Evolutionary conservation across 805 yeast species (phyloP).

Genomic region (Kazachstania psychrophila): DNA sequence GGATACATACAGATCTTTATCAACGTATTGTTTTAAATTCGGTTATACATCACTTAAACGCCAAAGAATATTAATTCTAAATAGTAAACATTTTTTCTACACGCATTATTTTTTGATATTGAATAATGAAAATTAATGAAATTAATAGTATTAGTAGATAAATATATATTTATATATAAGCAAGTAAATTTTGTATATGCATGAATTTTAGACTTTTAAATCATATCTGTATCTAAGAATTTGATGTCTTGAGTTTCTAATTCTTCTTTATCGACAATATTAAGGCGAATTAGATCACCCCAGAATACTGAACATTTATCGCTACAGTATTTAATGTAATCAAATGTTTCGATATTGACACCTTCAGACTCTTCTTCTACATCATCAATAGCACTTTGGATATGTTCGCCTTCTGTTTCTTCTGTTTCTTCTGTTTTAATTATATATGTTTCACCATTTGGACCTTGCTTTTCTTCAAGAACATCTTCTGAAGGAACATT

Average conservation of each 20-base stretch:
- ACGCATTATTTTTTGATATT: too few relatives aligned
- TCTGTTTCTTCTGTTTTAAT: slow-evolving; percentile 23
- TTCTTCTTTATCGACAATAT: slow-evolving; percentile 33
- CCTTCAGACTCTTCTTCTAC: slow-evolving; percentile 23
- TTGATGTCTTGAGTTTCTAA: slow-evolving; percentile 4
- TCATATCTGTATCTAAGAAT: too few relatives aligned
- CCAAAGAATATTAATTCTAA: too few relatives aligned
- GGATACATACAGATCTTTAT: too few relatives aligned
- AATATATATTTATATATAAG: neutral
- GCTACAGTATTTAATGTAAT: slow-evolving; percentile 62
- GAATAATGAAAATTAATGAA: too few relatives aligned
- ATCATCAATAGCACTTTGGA: slow-evolving; percentile 18
- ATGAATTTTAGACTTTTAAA: too few relatives aligned
- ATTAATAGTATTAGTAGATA: too few relatives aligned
- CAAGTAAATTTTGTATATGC: neutral
- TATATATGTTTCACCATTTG: slow-evolving; percentile 45
- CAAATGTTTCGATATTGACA: slow-evolving; percentile 55
- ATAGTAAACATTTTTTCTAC: too few relatives aligned
- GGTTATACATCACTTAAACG: too few relatives aligned
- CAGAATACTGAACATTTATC: slow-evolving; percentile 67
- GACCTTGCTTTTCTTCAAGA: slow-evolving; percentile 34
- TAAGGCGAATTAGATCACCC: slow-evolving; percentile 63
- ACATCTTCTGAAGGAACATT: slow-evolving; percentile 13
- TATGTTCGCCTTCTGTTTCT: slow-evolving; percentile 14
- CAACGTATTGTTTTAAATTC: too few relatives aligned